Base-by-base conservation (phyloP, 164 flowering plant genomes). In the Magnolia kwangsiensis region DNA sequence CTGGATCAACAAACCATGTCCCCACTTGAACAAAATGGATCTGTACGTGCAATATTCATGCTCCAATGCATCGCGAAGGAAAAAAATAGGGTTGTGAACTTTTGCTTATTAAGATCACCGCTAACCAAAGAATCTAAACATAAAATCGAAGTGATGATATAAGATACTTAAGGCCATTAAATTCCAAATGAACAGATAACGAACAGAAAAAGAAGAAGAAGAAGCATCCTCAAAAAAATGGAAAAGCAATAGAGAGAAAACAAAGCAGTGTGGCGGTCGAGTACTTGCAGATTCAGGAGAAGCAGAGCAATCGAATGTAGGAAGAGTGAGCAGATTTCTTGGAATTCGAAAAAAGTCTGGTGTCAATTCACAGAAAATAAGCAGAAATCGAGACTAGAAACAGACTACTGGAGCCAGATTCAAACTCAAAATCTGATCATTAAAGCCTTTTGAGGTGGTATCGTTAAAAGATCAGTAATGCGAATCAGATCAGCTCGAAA, bases 401-500 rank as follows among this genome's bases (percentile, higher is more conserved):
- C 61, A 55, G 18, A 16, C 61, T 11, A 55, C 7, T 37, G 45
- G 4, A 37, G 45, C 45, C 45, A 37, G 45, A 37, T 37, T 37
- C 45, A 37, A 4, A 37, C 45, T 37, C 6, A 37, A 37, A 37
- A 37, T 37, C 7, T 37, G 45, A 37, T 37, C 45, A 37, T 37
- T 37, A 3, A 37, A 37, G 45, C 45, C 7, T 37, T 37, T 37
- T 5, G 45, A 37, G 45, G 45, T 37, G 45, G 45, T 37, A 37
- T 37, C 6, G 45, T 37, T 37, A 37, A 37, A 37, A 37, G 45
- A 37, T 37, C 45, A 4, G 45, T 37, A 37, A 29, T 10, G 8
- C 55, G 23, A 67, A 75, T 31, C 51, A 13, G 72, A 75, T 75
- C 72, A 51, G 18, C 50, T 9, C 10, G 13, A 51, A 67, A 51